Percentiles rank a stretch among this genome's conserved stretches.
Conservation (phyloP, 1,284 basidiomycete species). For the Malassezia cuniculi region DNA sequence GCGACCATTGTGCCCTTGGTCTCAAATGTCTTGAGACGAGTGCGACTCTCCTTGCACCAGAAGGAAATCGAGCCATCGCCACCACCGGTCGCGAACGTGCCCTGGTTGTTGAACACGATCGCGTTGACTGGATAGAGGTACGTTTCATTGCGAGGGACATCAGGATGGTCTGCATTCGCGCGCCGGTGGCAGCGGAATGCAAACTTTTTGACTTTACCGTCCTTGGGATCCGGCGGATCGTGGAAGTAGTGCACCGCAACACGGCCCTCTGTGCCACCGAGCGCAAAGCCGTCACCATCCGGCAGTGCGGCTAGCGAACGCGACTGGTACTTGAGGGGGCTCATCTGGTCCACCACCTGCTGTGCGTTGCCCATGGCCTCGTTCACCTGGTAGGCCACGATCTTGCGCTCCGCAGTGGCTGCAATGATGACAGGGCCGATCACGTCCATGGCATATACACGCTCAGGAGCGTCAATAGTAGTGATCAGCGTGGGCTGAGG, state of each 20-base stretch:
- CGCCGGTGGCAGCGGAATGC: constrained; percentile 91
- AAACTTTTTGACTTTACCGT: constrained; percentile 55
- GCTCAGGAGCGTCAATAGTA: constrained; percentile 57
- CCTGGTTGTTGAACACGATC: constrained; percentile 78
- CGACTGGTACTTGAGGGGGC: constrained; percentile 71
- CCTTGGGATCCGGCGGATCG: constrained; percentile 27
- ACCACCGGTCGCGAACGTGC: constrained; percentile 88
- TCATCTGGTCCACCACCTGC: constrained; percentile 19
- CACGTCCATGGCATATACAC: constrained; percentile 72
- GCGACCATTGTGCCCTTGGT: constrained; percentile 30
- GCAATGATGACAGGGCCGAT: constrained; percentile 77
- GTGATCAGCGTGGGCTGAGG: constrained; percentile 25
- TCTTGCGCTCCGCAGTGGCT: constrained; percentile 75
- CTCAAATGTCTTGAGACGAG: constrained; percentile 59
- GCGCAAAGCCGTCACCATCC: constrained; percentile 49
- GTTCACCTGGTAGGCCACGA: constrained; percentile 65
- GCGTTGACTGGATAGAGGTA: constrained; percentile 83
- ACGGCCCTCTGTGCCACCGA: constrained; percentile 87
- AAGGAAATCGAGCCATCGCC: constrained; percentile 47
- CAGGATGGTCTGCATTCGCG: constrained; percentile 55
- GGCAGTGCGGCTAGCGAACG: constrained; percentile 47
- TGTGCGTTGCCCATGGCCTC: constrained; percentile 51
- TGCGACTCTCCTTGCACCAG: constrained; percentile 77
- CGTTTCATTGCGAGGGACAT: constrained; percentile 28
- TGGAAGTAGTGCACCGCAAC: constrained; percentile 79